Evolutionary conservation across 352 stramenopile species (phyloP).

Genomic region (Globisporangium spinosum): DNA sequence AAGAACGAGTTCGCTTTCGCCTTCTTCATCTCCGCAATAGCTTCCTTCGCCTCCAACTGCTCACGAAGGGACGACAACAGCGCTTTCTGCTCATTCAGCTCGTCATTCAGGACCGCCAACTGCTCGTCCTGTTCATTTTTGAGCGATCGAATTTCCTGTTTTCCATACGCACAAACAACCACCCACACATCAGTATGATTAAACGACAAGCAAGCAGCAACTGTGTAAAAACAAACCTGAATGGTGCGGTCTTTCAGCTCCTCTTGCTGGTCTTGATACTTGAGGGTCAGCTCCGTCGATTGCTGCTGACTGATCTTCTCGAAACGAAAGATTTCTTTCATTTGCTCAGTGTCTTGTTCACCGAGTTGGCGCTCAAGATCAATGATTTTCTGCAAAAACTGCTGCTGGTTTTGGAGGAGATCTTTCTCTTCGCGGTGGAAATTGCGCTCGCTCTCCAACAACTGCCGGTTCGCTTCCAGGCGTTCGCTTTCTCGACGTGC

Average conservation of each 20-base stretch:
- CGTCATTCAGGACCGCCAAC: constrained; percentile 34
- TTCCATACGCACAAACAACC: neutral
- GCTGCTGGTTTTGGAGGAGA: constrained; percentile 58
- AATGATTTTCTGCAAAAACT: constrained; percentile 57
- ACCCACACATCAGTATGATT: neutral
- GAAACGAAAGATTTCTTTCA: constrained; percentile 58
- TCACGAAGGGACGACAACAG: constrained; percentile 45
- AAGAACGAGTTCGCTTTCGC: constrained; percentile 39
- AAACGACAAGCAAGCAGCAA: neutral
- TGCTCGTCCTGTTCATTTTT: constrained; percentile 64
- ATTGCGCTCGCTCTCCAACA: constrained; percentile 59
- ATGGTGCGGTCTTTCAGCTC: constrained; percentile 58
- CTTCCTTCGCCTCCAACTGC: constrained; percentile 49
- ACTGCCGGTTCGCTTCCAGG: constrained; percentile 41
- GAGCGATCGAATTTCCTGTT: constrained; percentile 51
- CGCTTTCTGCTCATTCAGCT: constrained; percentile 52
- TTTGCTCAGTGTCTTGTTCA: constrained; percentile 60
- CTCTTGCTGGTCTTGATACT: constrained; percentile 57
- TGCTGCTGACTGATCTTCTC: constrained; percentile 56
- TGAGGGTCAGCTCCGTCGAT: constrained; percentile 30
- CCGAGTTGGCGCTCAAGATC: constrained; percentile 60
- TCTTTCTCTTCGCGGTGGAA: constrained; percentile 70
- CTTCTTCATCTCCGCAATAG: constrained; percentile 31
- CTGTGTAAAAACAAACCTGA: constrained; percentile 25
- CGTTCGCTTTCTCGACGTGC: constrained; percentile 44